phyloP scores from a whole-genome alignment of 1,284 basidiomycete species.

The Ceratobasidium sp. region DNA sequence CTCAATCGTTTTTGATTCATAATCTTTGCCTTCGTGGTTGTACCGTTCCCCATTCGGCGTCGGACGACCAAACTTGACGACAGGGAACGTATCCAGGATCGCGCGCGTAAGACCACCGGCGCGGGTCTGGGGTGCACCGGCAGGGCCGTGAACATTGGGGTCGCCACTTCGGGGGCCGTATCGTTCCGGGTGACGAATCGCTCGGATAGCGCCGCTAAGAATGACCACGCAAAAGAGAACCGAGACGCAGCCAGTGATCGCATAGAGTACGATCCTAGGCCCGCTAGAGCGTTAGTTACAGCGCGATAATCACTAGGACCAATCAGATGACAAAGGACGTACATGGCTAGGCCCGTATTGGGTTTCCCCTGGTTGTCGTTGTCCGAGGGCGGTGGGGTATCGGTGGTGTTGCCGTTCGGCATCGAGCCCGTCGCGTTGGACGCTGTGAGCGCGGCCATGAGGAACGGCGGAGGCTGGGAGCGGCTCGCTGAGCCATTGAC shows the following conservation, averaged over 20 bases:
- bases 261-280: constrained; percentile 84
- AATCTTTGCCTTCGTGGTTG: constrained; percentile 28
- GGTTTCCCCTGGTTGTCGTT: constrained; percentile 56
- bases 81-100: constrained; percentile 92
- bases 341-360: constrained; percentile 80
- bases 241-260: constrained; percentile 86
- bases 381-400: constrained; percentile 50
- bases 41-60: not conserved
- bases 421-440: constrained; percentile 69
- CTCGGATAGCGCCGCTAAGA: constrained; percentile 83
- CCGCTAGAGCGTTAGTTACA: constrained; percentile 22
- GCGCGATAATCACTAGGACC: constrained; percentile 41
- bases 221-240: constrained; percentile 85
- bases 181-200: constrained; percentile 88
- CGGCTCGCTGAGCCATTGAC: constrained; percentile 56
- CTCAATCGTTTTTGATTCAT: constrained; percentile 34
- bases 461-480: constrained; percentile 64
- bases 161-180: constrained; percentile 79
- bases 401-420: constrained; percentile 47
- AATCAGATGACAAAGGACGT: constrained; percentile 51
- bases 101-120: constrained; percentile 86
- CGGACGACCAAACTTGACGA: constrained; percentile 81
- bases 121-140: constrained; percentile 71
- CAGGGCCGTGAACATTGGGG: constrained; percentile 60
- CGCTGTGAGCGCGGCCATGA: constrained; percentile 76